Base-by-base conservation (phyloP, 2,329 filamentous ascomycete species). In the Bimuria novae-zelandiae region DNA sequence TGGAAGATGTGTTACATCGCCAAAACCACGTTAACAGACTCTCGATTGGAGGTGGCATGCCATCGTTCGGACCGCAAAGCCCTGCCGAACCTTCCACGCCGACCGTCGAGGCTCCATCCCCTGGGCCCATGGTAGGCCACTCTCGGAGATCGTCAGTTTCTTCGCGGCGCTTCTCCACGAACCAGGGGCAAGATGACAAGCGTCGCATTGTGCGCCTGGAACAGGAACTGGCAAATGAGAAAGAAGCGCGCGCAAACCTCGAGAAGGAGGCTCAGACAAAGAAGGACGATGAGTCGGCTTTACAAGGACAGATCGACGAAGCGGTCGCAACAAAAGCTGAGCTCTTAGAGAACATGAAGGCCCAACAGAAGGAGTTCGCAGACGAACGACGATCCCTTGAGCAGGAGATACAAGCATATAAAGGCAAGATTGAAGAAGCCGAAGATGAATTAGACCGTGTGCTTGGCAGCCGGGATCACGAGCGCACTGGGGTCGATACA, bases 371-470 rank as follows among this genome's bases (percentile, higher is more conserved):
- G 22, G 94, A 97, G 67, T 97, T 96, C 62, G 81, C 89, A 30
- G 86, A 87, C 44, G 93, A 97, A 73, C 85, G 94, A 33, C 90
- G 89, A 65, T 89, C 87, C 8, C 79, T 97, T 0, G 90, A 96
- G 62, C 81, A 84, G 14, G 92, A 97, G 69, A 86, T 94, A 52
- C 88, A 86, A 62, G 82, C 84, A 12, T 82, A 92, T 52, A 92
- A 89, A 67, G 80, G 87, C 49, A 89, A 87, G 47, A 79, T 94
- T 0, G 94, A 97, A 68, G 91, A 97, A 62, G 83, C 89, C 5
- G 94, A 99, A 74, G 92, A 97, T 65, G 92, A 96, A 68, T 84
- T 97, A 46, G 92, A 97, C 63, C 84, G 91, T 54, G 84, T 93
- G 49, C 82, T 90, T 36, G 90, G 91, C 63, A 92, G 89, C 35